These are phyloP conservation scores for Neospermospora avenae DNA, from an alignment of 2,329 filamentous ascomycete species.

Conservation along the genomic window DNA sequence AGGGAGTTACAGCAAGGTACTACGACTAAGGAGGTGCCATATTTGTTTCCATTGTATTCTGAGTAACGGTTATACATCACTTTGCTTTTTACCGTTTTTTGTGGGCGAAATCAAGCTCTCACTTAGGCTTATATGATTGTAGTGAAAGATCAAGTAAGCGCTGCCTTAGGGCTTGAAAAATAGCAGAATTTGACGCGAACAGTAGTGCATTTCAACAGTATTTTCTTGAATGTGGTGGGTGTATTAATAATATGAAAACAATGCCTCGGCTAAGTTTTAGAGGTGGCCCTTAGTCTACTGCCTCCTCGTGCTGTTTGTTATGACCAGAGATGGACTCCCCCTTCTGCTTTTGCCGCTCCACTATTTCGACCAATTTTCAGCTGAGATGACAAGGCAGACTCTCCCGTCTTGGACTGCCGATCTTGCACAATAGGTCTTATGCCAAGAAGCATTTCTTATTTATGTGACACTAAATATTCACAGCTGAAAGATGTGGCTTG, in stretches of 20 bases:
- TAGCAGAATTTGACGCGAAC: too few species aligned
- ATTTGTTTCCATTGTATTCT: neutral
- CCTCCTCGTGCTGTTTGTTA: too few species aligned
- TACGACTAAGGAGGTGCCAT: slow-evolving; percentile 3
- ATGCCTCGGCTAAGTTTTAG: neutral
- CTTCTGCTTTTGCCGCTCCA: neutral
- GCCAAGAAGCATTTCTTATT: neutral
- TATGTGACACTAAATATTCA: neutral
- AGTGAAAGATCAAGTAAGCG: too few species aligned
- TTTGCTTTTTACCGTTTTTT: neutral
- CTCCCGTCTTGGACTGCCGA: neutral
- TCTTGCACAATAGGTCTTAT: neutral
- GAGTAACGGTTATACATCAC: neutral
- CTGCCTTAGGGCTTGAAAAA: too few species aligned
- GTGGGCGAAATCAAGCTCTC: too few species aligned
- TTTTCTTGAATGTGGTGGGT: neutral
- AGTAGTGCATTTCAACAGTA: too few species aligned
- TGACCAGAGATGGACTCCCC: neutral
- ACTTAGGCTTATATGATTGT: too few species aligned
- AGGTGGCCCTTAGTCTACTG: neutral
- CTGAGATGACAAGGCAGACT: slow-evolving; percentile 1
- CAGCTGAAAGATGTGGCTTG: slow-evolving; percentile 8
- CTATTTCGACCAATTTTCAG: neutral
- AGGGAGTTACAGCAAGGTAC: slow-evolving; percentile 10
- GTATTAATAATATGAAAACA: neutral